Base-by-base conservation (phyloP, 345 rosid genomes). In the Moringa oleifera region DNA sequence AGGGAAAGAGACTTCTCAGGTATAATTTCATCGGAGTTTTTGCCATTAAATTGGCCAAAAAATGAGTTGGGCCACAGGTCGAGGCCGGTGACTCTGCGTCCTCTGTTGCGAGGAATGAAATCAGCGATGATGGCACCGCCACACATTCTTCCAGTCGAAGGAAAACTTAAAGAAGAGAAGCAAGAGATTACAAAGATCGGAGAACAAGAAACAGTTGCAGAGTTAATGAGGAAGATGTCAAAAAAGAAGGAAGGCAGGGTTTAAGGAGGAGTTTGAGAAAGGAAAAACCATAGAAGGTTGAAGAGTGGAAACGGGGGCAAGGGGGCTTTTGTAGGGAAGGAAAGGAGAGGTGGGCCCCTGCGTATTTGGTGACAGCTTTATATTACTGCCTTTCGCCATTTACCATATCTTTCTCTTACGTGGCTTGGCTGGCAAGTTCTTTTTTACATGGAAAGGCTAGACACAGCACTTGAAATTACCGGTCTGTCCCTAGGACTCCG, bases 71-170 rank as follows among this genome's bases (percentile, higher is more conserved):
- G 89, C 93, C 94, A 84, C 65, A 84, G 0, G 62, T 82, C 88
- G 6, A 79, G 59, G 53, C 83, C 71, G 17, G 83, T 10, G 64
- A 65, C 65, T 18, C 77, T 46, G 51, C 57, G 69, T 65, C 64
- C 65, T 21, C 77, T 61, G 24, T 54, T 67, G 55, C 83, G 78
- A 31, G 83, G 81, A 36, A 84, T 79, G 75, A 87, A 64, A 9
- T 76, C 85, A 31, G 70, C 57, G 25, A 87, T 63, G 63, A 85
- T 66, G 46, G 95, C 83, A 52, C 96, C 97, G 68, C 92, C 81
- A 74, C 95, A 90, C 97, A 86, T 87, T 51, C 50, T 71, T 41
- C 13, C 12, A 41, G 1, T 4, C 9, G 13, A 41, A 41, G 9
- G 2, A 20, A 18, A 8, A 47, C 47, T 17, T 16, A 25, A 0